These are phyloP conservation scores for Stylosanthes scabra DNA, from an alignment of 331 rosid genomes.

Conservation along the genomic window DNA sequence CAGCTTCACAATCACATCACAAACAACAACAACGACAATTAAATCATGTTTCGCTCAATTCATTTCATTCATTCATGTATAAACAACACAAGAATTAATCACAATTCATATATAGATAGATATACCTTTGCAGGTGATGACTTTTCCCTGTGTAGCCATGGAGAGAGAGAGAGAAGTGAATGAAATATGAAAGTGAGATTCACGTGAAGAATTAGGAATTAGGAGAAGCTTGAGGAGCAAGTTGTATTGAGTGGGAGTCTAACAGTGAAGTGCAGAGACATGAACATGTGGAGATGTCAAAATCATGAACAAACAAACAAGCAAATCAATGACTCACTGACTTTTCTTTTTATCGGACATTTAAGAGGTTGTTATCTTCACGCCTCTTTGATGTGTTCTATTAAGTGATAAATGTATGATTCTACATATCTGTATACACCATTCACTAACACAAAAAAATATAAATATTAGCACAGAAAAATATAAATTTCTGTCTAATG, in stretches of 20 bases:
- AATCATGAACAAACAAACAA: not conserved
- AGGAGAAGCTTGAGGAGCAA: not conserved
- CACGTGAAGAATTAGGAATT: not conserved
- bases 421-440: too few relatives aligned
- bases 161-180: not conserved
- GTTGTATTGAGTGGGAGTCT: not conserved
- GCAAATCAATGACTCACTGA: not conserved
- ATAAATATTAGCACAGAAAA: too few relatives aligned
- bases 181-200: not conserved
- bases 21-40: not conserved
- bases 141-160: slow-evolving; percentile 92
- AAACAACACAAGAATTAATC: not conserved
- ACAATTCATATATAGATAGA: not conserved
- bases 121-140: slow-evolving; percentile 94
- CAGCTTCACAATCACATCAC: slow-evolving; percentile 52
- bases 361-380: not conserved
- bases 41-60: not conserved
- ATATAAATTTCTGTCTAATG: too few relatives aligned
- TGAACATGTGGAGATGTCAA: not conserved
- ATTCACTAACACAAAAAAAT: too few relatives aligned
- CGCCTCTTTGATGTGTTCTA: not conserved
- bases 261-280: not conserved
- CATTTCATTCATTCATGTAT: not conserved
- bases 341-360: not conserved
- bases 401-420: too few relatives aligned